Percentiles rank a stretch among this genome's conserved stretches.
These are phyloP conservation scores for Croton setiger DNA, from an alignment of 441 rosid genomes.

Conservation along the genomic window DNA sequence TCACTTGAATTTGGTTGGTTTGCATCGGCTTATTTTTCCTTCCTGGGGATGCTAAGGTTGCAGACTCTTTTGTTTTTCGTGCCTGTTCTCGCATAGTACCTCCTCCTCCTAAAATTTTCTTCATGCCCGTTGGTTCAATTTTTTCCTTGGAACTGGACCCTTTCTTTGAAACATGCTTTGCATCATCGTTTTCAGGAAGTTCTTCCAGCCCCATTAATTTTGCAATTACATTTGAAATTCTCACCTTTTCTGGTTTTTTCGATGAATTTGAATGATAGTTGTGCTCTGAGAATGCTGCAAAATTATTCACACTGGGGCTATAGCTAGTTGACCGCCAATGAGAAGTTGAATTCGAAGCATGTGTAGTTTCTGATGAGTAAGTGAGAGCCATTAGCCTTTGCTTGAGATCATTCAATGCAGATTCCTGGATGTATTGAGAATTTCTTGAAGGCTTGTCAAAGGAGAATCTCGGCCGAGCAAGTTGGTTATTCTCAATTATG, in stretches of 20 bases:
- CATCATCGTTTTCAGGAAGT: constrained; percentile 49
- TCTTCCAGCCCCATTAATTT: constrained; percentile 86
- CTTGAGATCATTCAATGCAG: constrained; percentile 40
- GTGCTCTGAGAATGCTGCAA: constrained; percentile 32
- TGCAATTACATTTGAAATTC: constrained; percentile 85
- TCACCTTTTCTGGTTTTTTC: constrained; percentile 51
- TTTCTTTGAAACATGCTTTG: constrained; percentile 25
- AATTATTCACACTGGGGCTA: constrained; percentile 20
- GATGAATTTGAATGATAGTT: constrained; percentile 33
- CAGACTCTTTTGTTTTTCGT: constrained; percentile 27
- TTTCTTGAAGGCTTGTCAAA: constrained; percentile 43
- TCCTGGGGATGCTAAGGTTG: constrained; percentile 16
- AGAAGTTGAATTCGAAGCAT: constrained; percentile 31
- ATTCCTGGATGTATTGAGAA: constrained; percentile 34
- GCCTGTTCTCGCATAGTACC: constrained; percentile 18
- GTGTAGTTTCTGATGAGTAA: constrained; percentile 32
- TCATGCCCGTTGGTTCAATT: constrained; percentile 19
- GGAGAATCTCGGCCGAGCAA: constrained; percentile 48
- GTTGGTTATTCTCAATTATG: constrained; percentile 35
- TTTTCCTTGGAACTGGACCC: constrained; percentile 33
- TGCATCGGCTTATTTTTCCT: constrained; percentile 31
- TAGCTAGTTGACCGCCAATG: constrained; percentile 40
- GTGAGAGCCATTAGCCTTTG: constrained; percentile 45
- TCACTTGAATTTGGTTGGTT: constrained; percentile 28
- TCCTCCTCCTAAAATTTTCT: constrained; percentile 33